Percentiles rank a stretch among this genome's conserved stretches.
Evolutionary conservation across 2,329 filamentous ascomycete genomes (phyloP).

Genomic region (Paecilomyces fulvus): DNA sequence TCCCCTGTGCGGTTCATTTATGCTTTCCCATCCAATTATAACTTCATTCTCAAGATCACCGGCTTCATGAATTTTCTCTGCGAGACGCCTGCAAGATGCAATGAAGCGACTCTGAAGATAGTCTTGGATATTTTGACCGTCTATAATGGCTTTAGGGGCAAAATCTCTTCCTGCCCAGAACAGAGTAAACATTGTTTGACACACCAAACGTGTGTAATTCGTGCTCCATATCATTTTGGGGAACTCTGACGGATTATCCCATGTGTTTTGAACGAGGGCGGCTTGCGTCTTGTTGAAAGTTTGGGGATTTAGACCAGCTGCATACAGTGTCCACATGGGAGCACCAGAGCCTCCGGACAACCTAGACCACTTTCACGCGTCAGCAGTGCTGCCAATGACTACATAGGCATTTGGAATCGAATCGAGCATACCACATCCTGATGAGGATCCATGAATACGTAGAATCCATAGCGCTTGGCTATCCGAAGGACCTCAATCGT

Average conservation of each 20-base stretch:
- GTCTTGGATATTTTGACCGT: constrained; percentile 93
- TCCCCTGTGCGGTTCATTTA: constrained; percentile 92
- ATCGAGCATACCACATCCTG: constrained; percentile 71
- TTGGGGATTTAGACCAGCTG: constrained; percentile 80
- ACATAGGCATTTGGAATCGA: not conserved
- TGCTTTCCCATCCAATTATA: constrained; percentile 89
- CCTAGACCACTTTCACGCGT: constrained; percentile 65
- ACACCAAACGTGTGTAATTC: constrained; percentile 82
- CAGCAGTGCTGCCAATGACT: constrained; percentile 13
- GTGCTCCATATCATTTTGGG: constrained; percentile 99
- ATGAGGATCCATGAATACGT: constrained; percentile 97
- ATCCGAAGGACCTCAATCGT: constrained; percentile 77
- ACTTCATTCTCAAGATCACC: constrained; percentile 75
- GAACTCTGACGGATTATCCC: constrained; percentile 71
- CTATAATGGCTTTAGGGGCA: constrained; percentile 89
- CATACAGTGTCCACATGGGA: constrained; percentile 96
- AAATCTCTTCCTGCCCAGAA: constrained; percentile 90
- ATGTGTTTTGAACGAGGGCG: constrained; percentile 90
- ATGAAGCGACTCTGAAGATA: constrained; percentile 85
- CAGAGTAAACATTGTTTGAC: constrained; percentile 84
- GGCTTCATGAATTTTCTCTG: constrained; percentile 76
- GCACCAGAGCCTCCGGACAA: constrained; percentile 92
- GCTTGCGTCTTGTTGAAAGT: constrained; percentile 81
- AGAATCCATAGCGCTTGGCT: constrained; percentile 86
- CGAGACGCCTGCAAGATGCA: constrained; percentile 69